Evolutionary conservation across 2,329 filamentous ascomycete species (phyloP), one percentile per base, ranked within the genome.

Genomic region (Rhynchosporium secalis): DNA sequence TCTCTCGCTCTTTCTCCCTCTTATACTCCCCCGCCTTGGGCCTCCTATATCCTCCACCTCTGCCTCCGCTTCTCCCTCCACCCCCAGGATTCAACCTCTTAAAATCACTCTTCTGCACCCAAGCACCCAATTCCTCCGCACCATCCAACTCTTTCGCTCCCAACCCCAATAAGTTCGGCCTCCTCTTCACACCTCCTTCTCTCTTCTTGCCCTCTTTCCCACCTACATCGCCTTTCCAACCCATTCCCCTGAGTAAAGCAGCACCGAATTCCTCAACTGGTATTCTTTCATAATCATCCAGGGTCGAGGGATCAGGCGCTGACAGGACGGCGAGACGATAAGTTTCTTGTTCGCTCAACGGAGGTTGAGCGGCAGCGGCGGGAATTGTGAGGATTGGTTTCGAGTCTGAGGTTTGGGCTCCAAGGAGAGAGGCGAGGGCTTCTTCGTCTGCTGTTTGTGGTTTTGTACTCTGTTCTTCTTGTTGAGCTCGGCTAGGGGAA

Each of bases 181-280:
- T 85, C 57, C 87, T 83, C 72, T 89, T 88, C 13, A 87, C 80
- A 20, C 33, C 9, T 10, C 86, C 78, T 65, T 85, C 78, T 65
- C 85, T 87, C 41, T 86, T 80, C 68, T 89, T 89, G 3, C 33
- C n/a, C 7, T 20, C 20, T 20, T 59, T 49, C 5, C 78, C 75
- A 51, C 76, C 80, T 80, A 82, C 52, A 80, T 83, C 65, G 72
- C 75, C 77, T 88, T 97, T 92, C 93, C 94, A 97, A 8, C 95
- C 95, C 90, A 98, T 97, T 9, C 93, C 92, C 38, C 93, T 86
- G 41, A 99, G 81, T 66, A 98, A 81, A 0, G 93, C 92, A 20
- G 92, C 90, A 7, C 95, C 95, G 68, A 98, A 99, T 70, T 97
- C 92, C 69, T 97, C 94, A 15, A 98, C 92, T 0, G 95, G 94